Conservation (phyloP, 2,329 filamentous ascomycete genomes). For the Colletotrichum ledebouriae region DNA sequence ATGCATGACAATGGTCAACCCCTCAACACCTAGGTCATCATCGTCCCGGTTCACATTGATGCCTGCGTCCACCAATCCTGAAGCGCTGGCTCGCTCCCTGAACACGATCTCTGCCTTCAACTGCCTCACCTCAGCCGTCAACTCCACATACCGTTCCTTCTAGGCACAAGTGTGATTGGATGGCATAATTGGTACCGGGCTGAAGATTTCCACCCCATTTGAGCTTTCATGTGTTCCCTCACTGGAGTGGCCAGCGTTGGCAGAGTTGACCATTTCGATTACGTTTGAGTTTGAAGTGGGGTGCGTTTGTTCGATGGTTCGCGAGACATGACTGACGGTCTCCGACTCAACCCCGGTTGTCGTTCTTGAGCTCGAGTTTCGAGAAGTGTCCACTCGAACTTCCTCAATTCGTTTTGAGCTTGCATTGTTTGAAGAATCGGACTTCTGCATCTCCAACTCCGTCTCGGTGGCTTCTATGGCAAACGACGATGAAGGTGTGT, state of each 20-base stretch:
- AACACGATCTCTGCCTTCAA: slow-evolving; percentile 56
- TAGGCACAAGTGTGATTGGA: slow-evolving; percentile 58
- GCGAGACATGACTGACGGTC: slow-evolving; percentile 3
- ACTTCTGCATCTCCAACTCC: neutral
- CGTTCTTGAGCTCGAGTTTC: slow-evolving; percentile 10
- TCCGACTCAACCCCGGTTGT: slow-evolving; percentile 9
- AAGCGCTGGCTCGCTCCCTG: slow-evolving; percentile 40
- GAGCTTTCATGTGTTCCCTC: neutral
- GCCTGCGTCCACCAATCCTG: slow-evolving; percentile 40
- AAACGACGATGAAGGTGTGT: neutral
- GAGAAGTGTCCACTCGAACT: neutral
- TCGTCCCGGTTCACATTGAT: slow-evolving; percentile 46
- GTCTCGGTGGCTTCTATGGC: neutral
- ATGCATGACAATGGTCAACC: slow-evolving; percentile 66
- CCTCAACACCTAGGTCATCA: slow-evolving; percentile 59
- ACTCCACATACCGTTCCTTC: slow-evolving; percentile 57
- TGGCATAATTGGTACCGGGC: slow-evolving; percentile 52
- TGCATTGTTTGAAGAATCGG: neutral
- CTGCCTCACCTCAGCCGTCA: slow-evolving; percentile 57
- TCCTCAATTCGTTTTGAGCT: slow-evolving; percentile 13
- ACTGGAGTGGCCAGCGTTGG: neutral
- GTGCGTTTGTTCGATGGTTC: neutral
- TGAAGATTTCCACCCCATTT: slow-evolving; percentile 47
- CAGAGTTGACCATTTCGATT: neutral
- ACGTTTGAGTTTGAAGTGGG: neutral